Conservation (phyloP, 106 monocot species). For the Hemerocallis citrina region DNA sequence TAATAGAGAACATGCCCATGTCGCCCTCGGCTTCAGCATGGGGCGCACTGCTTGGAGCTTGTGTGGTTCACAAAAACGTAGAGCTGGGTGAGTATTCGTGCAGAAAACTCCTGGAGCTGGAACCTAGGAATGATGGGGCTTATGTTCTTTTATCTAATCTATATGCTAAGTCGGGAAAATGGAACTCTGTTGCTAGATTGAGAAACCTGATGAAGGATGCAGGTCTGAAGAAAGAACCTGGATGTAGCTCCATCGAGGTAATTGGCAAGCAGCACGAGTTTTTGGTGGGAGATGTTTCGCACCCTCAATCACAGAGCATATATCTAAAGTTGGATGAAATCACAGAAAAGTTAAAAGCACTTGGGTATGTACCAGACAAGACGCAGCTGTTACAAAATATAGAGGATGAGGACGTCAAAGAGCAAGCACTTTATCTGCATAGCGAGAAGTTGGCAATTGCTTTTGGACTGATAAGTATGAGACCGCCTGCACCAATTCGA, state of each 20-base stretch:
- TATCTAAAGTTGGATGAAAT: constrained; percentile 28
- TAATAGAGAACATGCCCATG: constrained; percentile 30
- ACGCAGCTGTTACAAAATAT: constrained; percentile 28
- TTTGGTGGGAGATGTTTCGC: constrained; percentile 31
- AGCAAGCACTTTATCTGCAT: constrained; percentile 23
- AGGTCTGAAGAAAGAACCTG: constrained; percentile 22
- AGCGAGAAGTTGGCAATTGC: constrained; percentile 42
- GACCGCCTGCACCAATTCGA: constrained; percentile 3
- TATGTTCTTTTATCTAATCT: constrained; percentile 37
- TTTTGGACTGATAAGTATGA: constrained; percentile 21
- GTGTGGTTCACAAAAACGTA: constrained; percentile 24
- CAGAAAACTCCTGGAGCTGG: constrained; percentile 11
- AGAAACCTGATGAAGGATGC: constrained; percentile 27
- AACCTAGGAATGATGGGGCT: constrained; percentile 30
- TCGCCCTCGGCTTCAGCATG: constrained; percentile 22
- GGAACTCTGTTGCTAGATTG: constrained; percentile 26
- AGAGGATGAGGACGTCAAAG: constrained; percentile 26
- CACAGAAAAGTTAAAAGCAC: constrained; percentile 8
- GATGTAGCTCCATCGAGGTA: constrained; percentile 29
- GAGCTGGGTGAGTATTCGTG: constrained; percentile 26
- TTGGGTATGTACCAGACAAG: constrained; percentile 24
- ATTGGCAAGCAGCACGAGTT: constrained; percentile 31
- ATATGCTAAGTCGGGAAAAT: constrained; percentile 25
- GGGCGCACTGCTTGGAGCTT: constrained; percentile 47
- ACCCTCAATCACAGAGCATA: constrained; percentile 19